Evolutionary conservation across 768 basidiomycete species (phyloP).

Genomic region (Pisolithus orientalis): DNA sequence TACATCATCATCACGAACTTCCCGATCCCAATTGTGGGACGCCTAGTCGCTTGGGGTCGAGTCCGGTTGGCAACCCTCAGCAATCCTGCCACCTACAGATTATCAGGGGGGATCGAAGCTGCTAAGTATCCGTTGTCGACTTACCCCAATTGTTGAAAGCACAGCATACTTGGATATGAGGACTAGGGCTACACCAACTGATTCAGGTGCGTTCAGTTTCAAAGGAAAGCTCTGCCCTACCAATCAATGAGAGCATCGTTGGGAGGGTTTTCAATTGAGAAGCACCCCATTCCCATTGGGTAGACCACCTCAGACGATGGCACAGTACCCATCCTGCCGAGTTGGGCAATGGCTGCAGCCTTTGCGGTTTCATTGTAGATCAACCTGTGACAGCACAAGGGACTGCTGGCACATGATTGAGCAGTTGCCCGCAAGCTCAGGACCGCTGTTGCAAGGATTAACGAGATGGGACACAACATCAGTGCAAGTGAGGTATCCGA

Average conservation of each 20-base stretch:
- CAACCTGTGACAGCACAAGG: constrained; percentile 2
- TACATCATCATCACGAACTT: neutral
- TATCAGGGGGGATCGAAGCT: neutral
- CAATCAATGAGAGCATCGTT: neutral
- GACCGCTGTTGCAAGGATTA: neutral
- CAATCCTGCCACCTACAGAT: constrained; percentile 1
- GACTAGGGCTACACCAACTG: neutral
- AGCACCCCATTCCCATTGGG: constrained; percentile 3
- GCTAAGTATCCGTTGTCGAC: neutral
- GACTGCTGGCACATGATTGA: constrained; percentile 1
- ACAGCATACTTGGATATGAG: constrained; percentile 3
- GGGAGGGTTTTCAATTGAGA: constrained; percentile 1
- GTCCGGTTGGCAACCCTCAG: constrained; percentile 1
- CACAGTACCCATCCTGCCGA: neutral
- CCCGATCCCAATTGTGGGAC: neutral
- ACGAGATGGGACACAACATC: too few relatives aligned
- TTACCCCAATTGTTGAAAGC: constrained; percentile 4
- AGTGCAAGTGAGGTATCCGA: too few relatives aligned
- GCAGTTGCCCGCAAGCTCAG: neutral
- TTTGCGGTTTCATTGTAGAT: neutral
- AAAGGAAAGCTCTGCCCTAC: neutral
- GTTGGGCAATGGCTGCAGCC: neutral
- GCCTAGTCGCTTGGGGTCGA: neutral
- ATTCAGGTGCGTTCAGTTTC: neutral
- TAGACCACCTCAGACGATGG: neutral